phyloP scores from a whole-genome alignment of 2,329 filamentous ascomycete genomes.

The Fusarium pilosicola region DNA sequence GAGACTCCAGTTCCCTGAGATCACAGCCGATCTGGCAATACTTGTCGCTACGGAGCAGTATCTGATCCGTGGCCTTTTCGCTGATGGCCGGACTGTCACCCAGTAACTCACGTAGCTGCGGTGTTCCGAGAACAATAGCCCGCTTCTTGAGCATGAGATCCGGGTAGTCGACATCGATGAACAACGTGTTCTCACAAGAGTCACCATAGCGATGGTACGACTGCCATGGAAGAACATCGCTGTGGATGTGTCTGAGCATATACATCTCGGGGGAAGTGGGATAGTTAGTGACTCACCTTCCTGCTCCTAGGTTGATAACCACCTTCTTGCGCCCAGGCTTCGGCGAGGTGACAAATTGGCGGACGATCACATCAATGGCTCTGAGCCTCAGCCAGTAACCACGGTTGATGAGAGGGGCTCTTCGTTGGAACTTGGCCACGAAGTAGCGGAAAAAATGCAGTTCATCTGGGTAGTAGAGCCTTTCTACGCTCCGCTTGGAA shows the following conservation, averaged over 20 bases:
- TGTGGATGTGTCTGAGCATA: conserved; percentile 51
- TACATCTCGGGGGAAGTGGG: not conserved
- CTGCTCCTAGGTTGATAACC: conserved; percentile 87
- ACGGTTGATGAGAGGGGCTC: conserved; percentile 89
- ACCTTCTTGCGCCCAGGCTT: conserved; percentile 69
- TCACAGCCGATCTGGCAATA: conserved; percentile 88
- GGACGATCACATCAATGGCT: conserved; percentile 79
- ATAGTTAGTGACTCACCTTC: conserved; percentile 72
- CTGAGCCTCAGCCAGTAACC: conserved; percentile 89
- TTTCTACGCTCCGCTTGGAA: conserved; percentile 92
- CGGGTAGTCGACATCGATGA: conserved; percentile 88
- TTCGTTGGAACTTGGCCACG: conserved; percentile 82
- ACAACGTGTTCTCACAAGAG: conserved; percentile 68
- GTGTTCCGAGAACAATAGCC: conserved; percentile 70
- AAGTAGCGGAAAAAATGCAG: conserved; percentile 90
- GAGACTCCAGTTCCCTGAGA: conserved; percentile 70
- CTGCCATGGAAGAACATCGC: conserved; percentile 89
- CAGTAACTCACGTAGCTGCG: conserved; percentile 61
- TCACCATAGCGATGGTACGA: conserved; percentile 74
- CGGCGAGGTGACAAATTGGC: conserved; percentile 72
- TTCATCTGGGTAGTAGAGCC: conserved; percentile 80
- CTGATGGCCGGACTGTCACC: conserved; percentile 47
- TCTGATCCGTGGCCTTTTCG: conserved; percentile 52
- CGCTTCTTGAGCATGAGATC: conserved; percentile 81
- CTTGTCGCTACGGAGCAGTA: conserved; percentile 72